phyloP scores from a whole-genome alignment of 345 rosid genomes.

The Salix arbutifolia region DNA sequence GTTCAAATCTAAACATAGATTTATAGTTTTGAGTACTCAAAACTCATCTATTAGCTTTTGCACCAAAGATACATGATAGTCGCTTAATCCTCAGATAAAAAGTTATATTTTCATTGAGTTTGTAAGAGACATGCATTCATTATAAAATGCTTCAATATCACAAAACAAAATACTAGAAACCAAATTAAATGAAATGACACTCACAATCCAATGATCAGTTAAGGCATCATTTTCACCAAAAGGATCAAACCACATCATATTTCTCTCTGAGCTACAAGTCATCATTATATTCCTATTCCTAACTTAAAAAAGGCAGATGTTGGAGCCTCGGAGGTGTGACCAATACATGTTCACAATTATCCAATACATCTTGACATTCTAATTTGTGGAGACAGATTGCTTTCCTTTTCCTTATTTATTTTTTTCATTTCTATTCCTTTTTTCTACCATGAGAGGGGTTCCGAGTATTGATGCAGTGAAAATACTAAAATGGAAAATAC shows the following conservation, averaged over 20 bases:
- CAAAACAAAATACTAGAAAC: not conserved
- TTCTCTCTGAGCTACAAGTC: not conserved
- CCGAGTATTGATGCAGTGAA: not conserved
- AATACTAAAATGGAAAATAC: not conserved
- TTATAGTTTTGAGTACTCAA: not conserved
- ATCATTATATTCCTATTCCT: not conserved
- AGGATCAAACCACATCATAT: not conserved
- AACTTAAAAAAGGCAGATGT: not conserved
- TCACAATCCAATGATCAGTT: not conserved
- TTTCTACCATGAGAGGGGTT: not conserved
- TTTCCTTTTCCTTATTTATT: not conserved
- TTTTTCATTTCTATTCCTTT: not conserved
- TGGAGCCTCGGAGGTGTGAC: not conserved
- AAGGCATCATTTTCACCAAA: not conserved
- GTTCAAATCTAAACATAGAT: not conserved
- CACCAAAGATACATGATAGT: not conserved
- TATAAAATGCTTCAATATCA: not conserved
- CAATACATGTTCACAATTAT: not conserved
- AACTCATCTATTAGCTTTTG: not conserved
- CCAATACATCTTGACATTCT: not conserved
- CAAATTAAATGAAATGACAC: not conserved
- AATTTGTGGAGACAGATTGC: not conserved
- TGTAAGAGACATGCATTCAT: not conserved
- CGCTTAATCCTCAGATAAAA: not conserved
- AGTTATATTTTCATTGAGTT: not conserved